Conservation (phyloP, 805 yeast genomes). For the Clavispora fructus region DNA sequence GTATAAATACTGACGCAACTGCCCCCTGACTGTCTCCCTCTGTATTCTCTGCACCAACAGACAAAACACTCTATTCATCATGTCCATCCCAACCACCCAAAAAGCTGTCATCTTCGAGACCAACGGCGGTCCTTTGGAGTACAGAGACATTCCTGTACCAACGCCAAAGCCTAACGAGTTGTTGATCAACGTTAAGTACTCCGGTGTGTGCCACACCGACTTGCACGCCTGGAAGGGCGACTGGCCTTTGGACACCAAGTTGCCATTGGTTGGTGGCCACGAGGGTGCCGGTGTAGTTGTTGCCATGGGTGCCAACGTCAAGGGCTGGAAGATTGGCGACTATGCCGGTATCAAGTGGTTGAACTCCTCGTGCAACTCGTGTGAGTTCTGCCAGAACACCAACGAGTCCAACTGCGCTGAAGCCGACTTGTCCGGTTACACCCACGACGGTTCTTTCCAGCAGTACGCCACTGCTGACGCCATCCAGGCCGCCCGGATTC, state of each 20-base stretch:
- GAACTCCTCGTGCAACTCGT: slow-evolving; percentile 68
- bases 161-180: slow-evolving; percentile 72
- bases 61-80: not conserved
- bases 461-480: slow-evolving; percentile 88
- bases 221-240: slow-evolving; percentile 94
- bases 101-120: slow-evolving; percentile 67
- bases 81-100: slow-evolving; percentile 56
- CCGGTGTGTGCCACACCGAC: slow-evolving; percentile 94
- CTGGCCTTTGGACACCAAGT: slow-evolving; percentile 75
- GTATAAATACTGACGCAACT: slow-evolving; percentile 1
- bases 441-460: slow-evolving; percentile 88
- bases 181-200: slow-evolving; percentile 74
- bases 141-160: slow-evolving; percentile 74
- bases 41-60: not conserved
- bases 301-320: slow-evolving; percentile 65
- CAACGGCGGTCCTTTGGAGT: slow-evolving; percentile 57
- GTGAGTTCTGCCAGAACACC: slow-evolving; percentile 68
- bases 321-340: slow-evolving; percentile 72
- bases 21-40: not conserved
- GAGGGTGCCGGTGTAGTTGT: slow-evolving; percentile 89
- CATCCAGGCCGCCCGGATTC: slow-evolving; percentile 77
- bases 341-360: slow-evolving; percentile 82
- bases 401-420: slow-evolving; percentile 66
- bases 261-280: slow-evolving; percentile 83
- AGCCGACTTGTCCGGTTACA: slow-evolving; percentile 71